Percentiles rank a stretch among this genome's conserved stretches.
phyloP scores from a whole-genome alignment of 1,284 basidiomycete genomes.

The Trichosporon sp. region DNA sequence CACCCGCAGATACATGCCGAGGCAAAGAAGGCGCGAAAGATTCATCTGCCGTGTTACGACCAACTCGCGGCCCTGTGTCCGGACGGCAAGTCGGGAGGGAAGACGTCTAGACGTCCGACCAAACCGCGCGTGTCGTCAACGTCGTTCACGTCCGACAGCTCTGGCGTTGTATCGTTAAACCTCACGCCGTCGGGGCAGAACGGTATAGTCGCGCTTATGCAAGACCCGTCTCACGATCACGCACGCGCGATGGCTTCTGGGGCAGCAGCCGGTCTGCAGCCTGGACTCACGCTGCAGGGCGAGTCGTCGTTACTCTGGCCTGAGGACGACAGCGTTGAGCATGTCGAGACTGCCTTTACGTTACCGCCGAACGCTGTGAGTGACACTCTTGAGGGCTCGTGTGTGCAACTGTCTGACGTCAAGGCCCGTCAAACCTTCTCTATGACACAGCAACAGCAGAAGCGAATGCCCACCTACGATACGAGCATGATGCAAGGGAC shows the following conservation, averaged over 20 bases:
- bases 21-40: slow-evolving; percentile 44
- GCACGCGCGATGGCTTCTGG: slow-evolving; percentile 1
- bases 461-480: slow-evolving; percentile 31
- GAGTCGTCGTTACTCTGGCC: slow-evolving; percentile 25
- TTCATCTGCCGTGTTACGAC: slow-evolving; percentile 47
- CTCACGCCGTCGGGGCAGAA: slow-evolving; percentile 22
- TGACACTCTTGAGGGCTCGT: not conserved
- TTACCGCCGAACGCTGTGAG: slow-evolving; percentile 26
- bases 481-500: slow-evolving; percentile 21
- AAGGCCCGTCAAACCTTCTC: slow-evolving; percentile 28
- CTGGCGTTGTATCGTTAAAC: slow-evolving; percentile 31
- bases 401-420: slow-evolving; percentile 4
- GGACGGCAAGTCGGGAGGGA: slow-evolving; percentile 21
- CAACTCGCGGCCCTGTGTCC: slow-evolving; percentile 41
- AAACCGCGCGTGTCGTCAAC: slow-evolving; percentile 29
- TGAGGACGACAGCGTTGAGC: slow-evolving; percentile 31
- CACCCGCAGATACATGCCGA: slow-evolving; percentile 30
- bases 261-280: slow-evolving; percentile 27
- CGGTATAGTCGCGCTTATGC: slow-evolving; percentile 18
- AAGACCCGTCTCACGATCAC: slow-evolving; percentile 21
- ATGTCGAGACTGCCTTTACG: slow-evolving; percentile 38
- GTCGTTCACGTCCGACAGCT: slow-evolving; percentile 32
- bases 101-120: slow-evolving; percentile 20
- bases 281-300: slow-evolving; percentile 21
- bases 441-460: slow-evolving; percentile 33